Evolutionary conservation across 1,284 basidiomycete species (phyloP).

Genomic region (Ustilago lituana): DNA sequence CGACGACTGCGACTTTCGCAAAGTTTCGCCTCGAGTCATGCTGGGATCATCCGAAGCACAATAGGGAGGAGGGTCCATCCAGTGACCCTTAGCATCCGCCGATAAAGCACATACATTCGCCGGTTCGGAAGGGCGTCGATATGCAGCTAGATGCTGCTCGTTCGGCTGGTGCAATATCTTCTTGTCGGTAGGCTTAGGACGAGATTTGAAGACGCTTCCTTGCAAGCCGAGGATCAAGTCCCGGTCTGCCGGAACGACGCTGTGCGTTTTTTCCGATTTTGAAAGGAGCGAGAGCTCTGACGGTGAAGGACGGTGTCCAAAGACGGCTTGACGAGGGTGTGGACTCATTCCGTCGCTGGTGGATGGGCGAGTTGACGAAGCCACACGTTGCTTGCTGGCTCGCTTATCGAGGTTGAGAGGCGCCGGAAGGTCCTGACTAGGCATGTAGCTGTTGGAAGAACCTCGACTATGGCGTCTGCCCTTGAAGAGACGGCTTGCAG

Average conservation of each 20-base stretch:
- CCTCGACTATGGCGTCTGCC: slow-evolving; percentile 16
- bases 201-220: slow-evolving; percentile 4
- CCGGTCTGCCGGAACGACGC: slow-evolving; percentile 1
- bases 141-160: neutral
- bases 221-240: slow-evolving; percentile 24
- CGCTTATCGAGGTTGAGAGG: slow-evolving; percentile 1
- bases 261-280: neutral
- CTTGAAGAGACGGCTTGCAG: slow-evolving; percentile 39
- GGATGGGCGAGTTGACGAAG: neutral
- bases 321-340: slow-evolving; percentile 20
- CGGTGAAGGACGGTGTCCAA: slow-evolving; percentile 26
- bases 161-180: slow-evolving; percentile 1
- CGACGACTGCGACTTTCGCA: slow-evolving; percentile 30
- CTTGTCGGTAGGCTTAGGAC: slow-evolving; percentile 6
- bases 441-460: slow-evolving; percentile 1
- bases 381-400: neutral
- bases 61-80: slow-evolving; percentile 19
- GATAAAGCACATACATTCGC: neutral
- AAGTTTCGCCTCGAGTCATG: neutral
- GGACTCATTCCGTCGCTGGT: slow-evolving; percentile 22
- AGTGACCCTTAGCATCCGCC: neutral
- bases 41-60: neutral
- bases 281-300: slow-evolving; percentile 9
- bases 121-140: neutral
- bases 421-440: neutral